Evolutionary conservation across 2,329 filamentous ascomycete species (phyloP).

Genomic region (Peltaster fructicola): DNA sequence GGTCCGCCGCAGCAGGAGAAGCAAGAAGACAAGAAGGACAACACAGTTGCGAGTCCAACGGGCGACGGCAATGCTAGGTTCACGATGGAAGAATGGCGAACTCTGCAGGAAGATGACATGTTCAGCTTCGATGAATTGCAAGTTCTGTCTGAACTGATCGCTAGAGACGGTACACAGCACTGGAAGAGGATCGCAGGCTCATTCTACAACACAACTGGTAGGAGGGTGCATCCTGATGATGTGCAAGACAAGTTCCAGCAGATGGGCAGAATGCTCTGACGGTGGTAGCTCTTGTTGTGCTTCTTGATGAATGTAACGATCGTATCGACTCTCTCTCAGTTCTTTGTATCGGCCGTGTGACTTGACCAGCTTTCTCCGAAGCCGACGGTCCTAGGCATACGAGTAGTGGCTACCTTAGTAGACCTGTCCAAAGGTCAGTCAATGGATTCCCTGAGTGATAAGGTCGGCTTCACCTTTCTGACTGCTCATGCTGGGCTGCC

Average conservation of each 20-base stretch:
- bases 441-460: too few species aligned
- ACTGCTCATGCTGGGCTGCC: too few species aligned
- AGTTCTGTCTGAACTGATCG: slow-evolving; percentile 26
- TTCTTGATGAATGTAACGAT: too few species aligned
- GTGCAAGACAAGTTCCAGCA: slow-evolving; percentile 25
- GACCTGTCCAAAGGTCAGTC: too few species aligned
- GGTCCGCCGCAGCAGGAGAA: slow-evolving; percentile 1
- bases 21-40: slow-evolving; percentile 9
- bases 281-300: too few species aligned
- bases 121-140: slow-evolving; percentile 23
- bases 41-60: slow-evolving; percentile 3
- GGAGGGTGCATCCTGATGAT: slow-evolving; percentile 25
- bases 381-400: too few species aligned
- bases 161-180: slow-evolving; percentile 21
- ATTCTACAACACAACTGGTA: slow-evolving; percentile 33
- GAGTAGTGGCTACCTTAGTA: too few species aligned
- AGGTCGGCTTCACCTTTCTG: too few species aligned
- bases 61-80: slow-evolving; percentile 11
- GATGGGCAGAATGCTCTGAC: slow-evolving; percentile 7
- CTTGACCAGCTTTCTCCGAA: too few species aligned
- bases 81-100: slow-evolving; percentile 15
- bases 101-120: slow-evolving; percentile 17
- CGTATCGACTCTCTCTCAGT: too few species aligned
- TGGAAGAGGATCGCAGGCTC: slow-evolving; percentile 30
- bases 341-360: too few species aligned